Evolutionary conservation across 2,329 filamentous ascomycete species (phyloP), one percentile per base, ranked within the genome.

Genomic region (Colletotrichum sidae): DNA sequence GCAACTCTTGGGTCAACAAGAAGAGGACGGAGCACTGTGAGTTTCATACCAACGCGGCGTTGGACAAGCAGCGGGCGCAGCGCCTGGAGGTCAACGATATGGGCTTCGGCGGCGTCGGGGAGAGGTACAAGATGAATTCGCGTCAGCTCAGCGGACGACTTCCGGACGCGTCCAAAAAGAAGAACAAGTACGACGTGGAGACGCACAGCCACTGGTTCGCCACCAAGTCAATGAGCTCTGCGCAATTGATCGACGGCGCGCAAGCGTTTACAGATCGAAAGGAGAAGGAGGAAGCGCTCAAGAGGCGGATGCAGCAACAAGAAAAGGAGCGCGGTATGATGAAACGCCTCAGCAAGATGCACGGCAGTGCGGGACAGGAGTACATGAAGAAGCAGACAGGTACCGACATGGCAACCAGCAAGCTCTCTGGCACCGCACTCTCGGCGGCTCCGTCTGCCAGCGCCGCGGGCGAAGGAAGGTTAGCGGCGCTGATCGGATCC

Each of bases 21-120:
- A 89, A 93, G 57, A 92, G 94, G 72, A 97, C 94, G 0, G 90
- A 97, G 71, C 93, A 92, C 75, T 99, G 96, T 79, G 94, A 97
- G 69, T 99, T 91, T 71, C 96, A 99, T 77, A 88, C 97, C 70
- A 94, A 96, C 71, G 82, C 93, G 34, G 90, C 93, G 34, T 81
- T 98, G 3, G 86, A 89, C 59, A 94, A 92, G 74, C 88, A 73
- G 58, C 81, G 83, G 37, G 82, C 87, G 10, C 82, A 84, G 1
- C 86, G 94, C 41, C 90, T 94, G 82, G 94, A 97, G 73, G 85
- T 97, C 67, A 97, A 94, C 73, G 86, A 84, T 11, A 90, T 89
- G 77, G 86, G 85, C 17, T 85, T 80, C 50, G 78, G 79, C 5
- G 51, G 70, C 52, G 64, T 72, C 70, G 60, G 75, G 62, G 61